Evolutionary conservation across 805 yeast genomes (phyloP), one percentile per base, ranked within the genome.

Genomic region (Candida odintsovae): DNA sequence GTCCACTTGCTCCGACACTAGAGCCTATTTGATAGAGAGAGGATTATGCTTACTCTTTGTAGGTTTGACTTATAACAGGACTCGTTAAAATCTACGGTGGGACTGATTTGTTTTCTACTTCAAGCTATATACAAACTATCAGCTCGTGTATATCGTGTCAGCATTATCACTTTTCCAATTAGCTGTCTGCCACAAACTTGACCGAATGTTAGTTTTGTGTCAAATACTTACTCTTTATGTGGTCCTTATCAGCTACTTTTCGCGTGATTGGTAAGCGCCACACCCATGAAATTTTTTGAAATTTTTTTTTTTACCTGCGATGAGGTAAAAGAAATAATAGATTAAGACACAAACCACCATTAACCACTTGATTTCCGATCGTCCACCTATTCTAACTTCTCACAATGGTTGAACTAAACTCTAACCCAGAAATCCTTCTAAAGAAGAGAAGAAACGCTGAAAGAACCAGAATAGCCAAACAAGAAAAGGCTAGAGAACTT

Each of bases 371-470:
- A 20, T 12, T 37, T 13, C 25, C 6, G 5, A 20, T 15, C 16
- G 7, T 21, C 10, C 40, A 37, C 25, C n/a, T 5, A 16, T 8
- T 10, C 19, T 19, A 39, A 10, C 19, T 7, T 11, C 5, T 22
- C 18, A 45, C 35, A 9, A 58, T 58, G 62, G 61, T 54, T 37
- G 62, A 78, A 43, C 68, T 80, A 44, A 79, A 83, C 62, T 74
- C 84, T 22, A 84, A 82, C 61, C 92, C 94, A 35, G 94, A 86
- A 64, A 74, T 86, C 46, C 77, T 86, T 55, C 73, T 86, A 51
- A 80, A 82, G 61, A 86, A 86, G 71, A 80, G 95, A 68, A 86
- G 85, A 70, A 78, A 83, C 61, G 85, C 83, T 49, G 92, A 86
- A 63, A 72, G 84, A 64, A 71, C 82, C 54, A 76, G 90, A 63